Base-by-base conservation (phyloP, 108 stramenopile species). In the Aurantiochytrium sp. region DNA sequence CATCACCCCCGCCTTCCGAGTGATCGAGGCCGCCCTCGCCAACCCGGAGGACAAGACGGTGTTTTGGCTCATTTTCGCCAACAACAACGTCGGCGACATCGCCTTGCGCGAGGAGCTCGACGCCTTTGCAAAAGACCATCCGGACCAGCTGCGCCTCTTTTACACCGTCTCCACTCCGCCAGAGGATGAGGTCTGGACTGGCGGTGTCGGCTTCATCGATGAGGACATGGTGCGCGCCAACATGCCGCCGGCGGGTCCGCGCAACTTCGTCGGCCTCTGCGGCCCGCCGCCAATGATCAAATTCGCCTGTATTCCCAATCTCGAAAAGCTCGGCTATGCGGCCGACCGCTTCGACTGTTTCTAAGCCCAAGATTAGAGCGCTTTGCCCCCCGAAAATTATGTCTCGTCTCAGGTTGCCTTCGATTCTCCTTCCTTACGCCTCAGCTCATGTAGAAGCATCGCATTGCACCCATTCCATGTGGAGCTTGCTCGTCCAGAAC, bases 241-340 rank as follows among this genome's bases (percentile, higher is more conserved):
- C 86, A 90, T 97, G n/a, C 93, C 93, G 2, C 65, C 93, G 4
- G 59, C 92, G 55, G 87, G 91, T 41, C 87, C 90, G 6, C 52
- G 92, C 52, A 95, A 94, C 15, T 95, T 96, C 86, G 93, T 96
- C 42, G 93, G 98, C 89, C 96, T 99, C 94, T 99, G 98, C 92
- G 98, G 98, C n/a, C 98, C 98, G 21, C 97, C 98, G 48, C 97
- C 98, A 37, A 99, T 99, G 98, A 93, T 99, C 88, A 97, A 98
- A 87, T 97, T 96, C 90, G 98, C 98, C 12, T 98, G 98, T 81
- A 59, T 95, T 21, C 97, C 98, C 0, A 95, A 94, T 87, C 92
- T 99, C 87, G 89, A 95, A 68, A 94, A 94, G 73, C 89, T 97
- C 87, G 98, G 98, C 52, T 97, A 95, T 89, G 92, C 90, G n/a